Percentiles rank a stretch among this genome's conserved stretches.
These are phyloP conservation scores for Pinus tabuliformis DNA, from an alignment of 75 land plant species.

Conservation along the genomic window DNA sequence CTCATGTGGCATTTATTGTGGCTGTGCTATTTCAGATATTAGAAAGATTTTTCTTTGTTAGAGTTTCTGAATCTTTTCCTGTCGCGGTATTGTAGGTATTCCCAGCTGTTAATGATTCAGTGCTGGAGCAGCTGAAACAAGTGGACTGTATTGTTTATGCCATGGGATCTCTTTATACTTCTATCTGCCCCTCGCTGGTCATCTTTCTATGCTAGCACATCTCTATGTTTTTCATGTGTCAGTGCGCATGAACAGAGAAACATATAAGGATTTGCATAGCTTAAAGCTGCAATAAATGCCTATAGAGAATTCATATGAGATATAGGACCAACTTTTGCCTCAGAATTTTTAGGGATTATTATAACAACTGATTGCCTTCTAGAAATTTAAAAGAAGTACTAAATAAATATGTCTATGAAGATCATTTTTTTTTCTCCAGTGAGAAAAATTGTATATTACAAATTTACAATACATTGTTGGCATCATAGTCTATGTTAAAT, in stretches of 20 bases:
- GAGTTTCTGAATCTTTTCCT: neutral
- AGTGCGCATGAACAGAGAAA: neutral
- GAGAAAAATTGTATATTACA: too few species aligned
- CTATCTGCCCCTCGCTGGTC: slow-evolving; percentile 98
- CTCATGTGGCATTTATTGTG: neutral
- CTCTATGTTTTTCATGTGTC: neutral
- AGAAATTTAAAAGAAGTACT: too few species aligned
- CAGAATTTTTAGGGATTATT: neutral
- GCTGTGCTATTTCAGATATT: neutral
- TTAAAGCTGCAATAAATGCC: neutral
- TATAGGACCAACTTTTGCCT: neutral
- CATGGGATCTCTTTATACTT: slow-evolving; percentile 97
- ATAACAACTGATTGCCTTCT: too few species aligned
- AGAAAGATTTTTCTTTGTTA: neutral
- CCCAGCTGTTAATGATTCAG: slow-evolving; percentile 72
- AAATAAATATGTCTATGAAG: too few species aligned
- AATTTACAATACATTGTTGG: too few species aligned
- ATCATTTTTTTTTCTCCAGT: too few species aligned
- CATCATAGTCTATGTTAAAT: too few species aligned
- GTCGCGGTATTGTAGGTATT: slow-evolving; percentile 58
- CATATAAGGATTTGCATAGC: neutral
- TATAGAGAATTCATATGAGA: neutral
- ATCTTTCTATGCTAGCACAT: neutral
- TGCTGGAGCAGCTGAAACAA: slow-evolving; percentile 64
- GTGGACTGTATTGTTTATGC: slow-evolving; percentile 96